These are phyloP conservation scores for Lipomyces starkeyi DNA, from an alignment of 805 yeast genomes.

Conservation along the genomic window DNA sequence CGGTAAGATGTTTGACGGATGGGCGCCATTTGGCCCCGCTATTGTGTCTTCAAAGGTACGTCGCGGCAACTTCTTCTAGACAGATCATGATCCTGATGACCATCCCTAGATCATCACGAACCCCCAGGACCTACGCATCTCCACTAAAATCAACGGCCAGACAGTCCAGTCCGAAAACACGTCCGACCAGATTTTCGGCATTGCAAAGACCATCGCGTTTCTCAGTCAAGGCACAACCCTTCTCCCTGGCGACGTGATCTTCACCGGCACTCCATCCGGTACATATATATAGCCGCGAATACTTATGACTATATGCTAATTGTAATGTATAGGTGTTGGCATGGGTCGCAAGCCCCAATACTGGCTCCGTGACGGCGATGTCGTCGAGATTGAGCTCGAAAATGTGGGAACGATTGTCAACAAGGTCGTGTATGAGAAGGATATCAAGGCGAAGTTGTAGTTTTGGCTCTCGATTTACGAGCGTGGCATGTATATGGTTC, in stretches of 20 bases:
- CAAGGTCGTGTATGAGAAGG: slow-evolving; percentile 47
- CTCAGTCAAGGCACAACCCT: slow-evolving; percentile 59
- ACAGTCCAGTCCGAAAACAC: slow-evolving; percentile 55
- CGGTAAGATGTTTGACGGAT: slow-evolving; percentile 61
- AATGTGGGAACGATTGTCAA: slow-evolving; percentile 54
- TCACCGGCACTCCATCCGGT: slow-evolving; percentile 61
- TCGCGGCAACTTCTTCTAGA: background rate
- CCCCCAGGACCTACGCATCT: slow-evolving; percentile 49
- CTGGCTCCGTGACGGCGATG: slow-evolving; percentile 55
- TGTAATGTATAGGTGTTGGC: slow-evolving; percentile 53
- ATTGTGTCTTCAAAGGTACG: slow-evolving; percentile 49
- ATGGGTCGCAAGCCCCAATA: slow-evolving; percentile 53
- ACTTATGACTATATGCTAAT: background rate
- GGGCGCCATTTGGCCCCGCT: slow-evolving; percentile 65
- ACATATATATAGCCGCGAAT: background rate
- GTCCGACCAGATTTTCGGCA: slow-evolving; percentile 56
- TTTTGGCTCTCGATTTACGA: background rate
- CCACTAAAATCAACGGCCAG: slow-evolving; percentile 56
- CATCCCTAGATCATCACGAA: slow-evolving; percentile 42
- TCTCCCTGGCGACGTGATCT: slow-evolving; percentile 59
- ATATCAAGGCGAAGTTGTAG: slow-evolving; percentile 40
- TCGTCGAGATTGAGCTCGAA: slow-evolving; percentile 51
- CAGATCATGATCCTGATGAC: background rate
- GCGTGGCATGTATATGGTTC: background rate
- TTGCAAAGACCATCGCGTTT: slow-evolving; percentile 53